Evolutionary conservation across 2,329 filamentous ascomycete species (phyloP), one percentile per base, ranked within the genome.

Genomic region (Huntiella abstrusa): DNA sequence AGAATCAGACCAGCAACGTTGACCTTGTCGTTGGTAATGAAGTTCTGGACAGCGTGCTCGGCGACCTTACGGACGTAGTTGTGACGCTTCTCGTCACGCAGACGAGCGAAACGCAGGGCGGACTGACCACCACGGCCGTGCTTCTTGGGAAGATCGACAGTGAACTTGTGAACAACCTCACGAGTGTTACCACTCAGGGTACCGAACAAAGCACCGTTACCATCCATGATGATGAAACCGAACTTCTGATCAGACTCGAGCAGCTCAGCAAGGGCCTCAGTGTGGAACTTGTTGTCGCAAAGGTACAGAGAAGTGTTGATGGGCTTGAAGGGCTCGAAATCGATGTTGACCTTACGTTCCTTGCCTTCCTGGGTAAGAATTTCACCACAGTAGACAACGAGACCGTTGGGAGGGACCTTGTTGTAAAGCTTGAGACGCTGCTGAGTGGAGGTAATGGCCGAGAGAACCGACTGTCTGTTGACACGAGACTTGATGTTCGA

Each of bases 41-140:
- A 98, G 66, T 96, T 96, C 65, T 98, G 92, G 45, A 98, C 91
- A 33, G 91, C 91, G 67, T 95, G 66, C 64, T 98, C 91, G 58
- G 91, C 85, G 52, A 98, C 92, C 69, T 98, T 98, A 60, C 91
- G 86, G 56, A 98, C 91, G 63, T 98, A 98, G 70, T 98, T 98
- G 77, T 98, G 91, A 55, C 91, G 87, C 70, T 98, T 98, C 67
- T 98, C 91, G 65, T 98, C 91, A 73, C 91, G 80, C 50, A 98
- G 81, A 87, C 91, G 91, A 53, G 91, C 85, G 66, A 98, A 98
- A 88, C 91, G 92, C 59, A 98, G 75, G 51, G 91, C 91, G 55
- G 91, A 98, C 72, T 98, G 92, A 75, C 91, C 91, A 87, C 91
- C 91, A 82, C 91, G 87, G 53, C 91, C 91, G 76, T 98, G 91